Conservation (phyloP, 176 grass and related monocot species). For the Triticum timopheevii region DNA sequence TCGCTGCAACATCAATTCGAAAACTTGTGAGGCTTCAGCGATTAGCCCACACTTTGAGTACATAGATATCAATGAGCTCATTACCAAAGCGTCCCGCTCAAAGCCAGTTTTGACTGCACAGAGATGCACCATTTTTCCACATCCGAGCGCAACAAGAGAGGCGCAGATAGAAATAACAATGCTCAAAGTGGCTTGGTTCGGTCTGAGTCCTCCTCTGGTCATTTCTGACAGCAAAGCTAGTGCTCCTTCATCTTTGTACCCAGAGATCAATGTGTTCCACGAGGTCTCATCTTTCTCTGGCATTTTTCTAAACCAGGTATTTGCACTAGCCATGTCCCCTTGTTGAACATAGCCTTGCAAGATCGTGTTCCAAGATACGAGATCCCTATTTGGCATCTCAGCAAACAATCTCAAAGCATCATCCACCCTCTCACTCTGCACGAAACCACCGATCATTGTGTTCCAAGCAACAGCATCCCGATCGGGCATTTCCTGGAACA, state of each 20-base stretch:
- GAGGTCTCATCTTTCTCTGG: conserved; percentile 56
- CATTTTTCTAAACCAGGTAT: conserved; percentile 62
- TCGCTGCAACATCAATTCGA: conserved; percentile 43
- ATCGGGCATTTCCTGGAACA: conserved; percentile 63
- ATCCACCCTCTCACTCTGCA: conserved; percentile 53
- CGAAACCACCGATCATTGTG: conserved; percentile 70
- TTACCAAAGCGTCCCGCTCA: conserved; percentile 68
- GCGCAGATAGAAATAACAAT: conserved; percentile 66
- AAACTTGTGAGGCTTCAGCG: conserved; percentile 53
- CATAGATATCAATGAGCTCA: conserved; percentile 76
- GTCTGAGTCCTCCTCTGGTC: conserved; percentile 57
- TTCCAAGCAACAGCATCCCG: conserved; percentile 71
- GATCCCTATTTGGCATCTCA: conserved; percentile 63
- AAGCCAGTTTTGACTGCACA: conserved; percentile 53
- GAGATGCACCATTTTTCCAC: conserved; percentile 67
- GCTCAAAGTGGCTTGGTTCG: conserved; percentile 58
- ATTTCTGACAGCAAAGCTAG: conserved; percentile 56
- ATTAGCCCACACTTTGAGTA: conserved; percentile 77
- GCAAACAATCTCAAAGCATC: conserved; percentile 59
- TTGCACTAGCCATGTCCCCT: conserved; percentile 55
- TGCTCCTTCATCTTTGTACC: conserved; percentile 52
- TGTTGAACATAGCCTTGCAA: conserved; percentile 68
- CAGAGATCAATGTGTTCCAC: conserved; percentile 78
- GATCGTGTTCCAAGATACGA: conserved; percentile 72
- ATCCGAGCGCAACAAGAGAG: conserved; percentile 57